Conservation (phyloP, 1,139 yeast genomes). For the Yamadazyma diddensiae region DNA sequence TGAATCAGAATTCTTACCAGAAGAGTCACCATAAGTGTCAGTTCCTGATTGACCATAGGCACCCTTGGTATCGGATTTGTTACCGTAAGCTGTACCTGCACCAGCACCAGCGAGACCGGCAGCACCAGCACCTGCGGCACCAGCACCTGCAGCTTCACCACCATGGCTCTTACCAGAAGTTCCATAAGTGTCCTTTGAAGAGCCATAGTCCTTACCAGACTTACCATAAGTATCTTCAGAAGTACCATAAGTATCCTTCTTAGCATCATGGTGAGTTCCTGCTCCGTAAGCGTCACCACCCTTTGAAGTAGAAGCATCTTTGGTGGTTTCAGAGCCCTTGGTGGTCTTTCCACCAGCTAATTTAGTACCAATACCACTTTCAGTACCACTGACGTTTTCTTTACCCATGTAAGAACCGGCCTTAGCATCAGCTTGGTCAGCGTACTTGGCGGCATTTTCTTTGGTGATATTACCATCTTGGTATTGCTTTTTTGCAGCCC, state of each 20-base stretch:
- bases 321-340: slow-evolving; percentile 10
- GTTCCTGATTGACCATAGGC: slow-evolving; percentile 1
- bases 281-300: slow-evolving; percentile 11
- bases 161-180: slow-evolving; percentile 5
- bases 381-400: slow-evolving; percentile 29
- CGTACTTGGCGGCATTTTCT: slow-evolving; percentile 27
- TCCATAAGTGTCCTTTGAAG: slow-evolving; percentile 11
- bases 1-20: background rate
- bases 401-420: slow-evolving; percentile 28
- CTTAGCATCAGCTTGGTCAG: slow-evolving; percentile 25
- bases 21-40: background rate
- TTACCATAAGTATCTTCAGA: slow-evolving; percentile 7
- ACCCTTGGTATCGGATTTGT: background rate
- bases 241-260: background rate
- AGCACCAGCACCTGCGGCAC: slow-evolving; percentile 10
- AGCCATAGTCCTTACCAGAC: slow-evolving; percentile 16
- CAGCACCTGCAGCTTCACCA: slow-evolving; percentile 9
- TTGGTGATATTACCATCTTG: slow-evolving; percentile 29
- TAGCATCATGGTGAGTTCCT: slow-evolving; percentile 7
- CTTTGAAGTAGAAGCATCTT: slow-evolving; percentile 7
- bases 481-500: slow-evolving; percentile 23
- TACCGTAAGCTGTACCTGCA: slow-evolving; percentile 1
- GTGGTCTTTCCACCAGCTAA: slow-evolving; percentile 16
- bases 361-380: slow-evolving; percentile 28
- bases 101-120: slow-evolving; percentile 12